A percentile compares a stretch with the other conserved stretches of the same genome.
Conservation (phyloP, 2,329 filamentous ascomycete genomes). For the Xylariaceae sp. region DNA sequence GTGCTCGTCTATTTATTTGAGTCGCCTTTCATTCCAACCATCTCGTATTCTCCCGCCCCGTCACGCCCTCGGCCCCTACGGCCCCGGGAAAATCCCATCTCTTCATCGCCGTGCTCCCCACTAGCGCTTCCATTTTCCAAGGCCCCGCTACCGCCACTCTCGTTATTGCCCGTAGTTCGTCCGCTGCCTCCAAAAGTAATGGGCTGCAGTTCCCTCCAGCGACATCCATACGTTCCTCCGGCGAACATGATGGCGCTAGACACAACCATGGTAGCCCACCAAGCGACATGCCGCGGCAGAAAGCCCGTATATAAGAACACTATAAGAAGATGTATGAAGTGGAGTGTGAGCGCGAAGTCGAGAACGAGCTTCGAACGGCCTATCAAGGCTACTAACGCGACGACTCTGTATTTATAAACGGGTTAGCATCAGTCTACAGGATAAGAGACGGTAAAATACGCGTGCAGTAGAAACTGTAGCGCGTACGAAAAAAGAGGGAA, state of each 20-base stretch:
- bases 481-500: neutral
- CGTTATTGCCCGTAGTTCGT: slow-evolving; percentile 44
- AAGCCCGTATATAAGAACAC: slow-evolving; percentile 79
- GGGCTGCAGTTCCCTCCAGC: slow-evolving; percentile 85
- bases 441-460: no score
- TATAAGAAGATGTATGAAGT: slow-evolving; percentile 79
- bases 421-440: neutral
- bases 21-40: slow-evolving; percentile 59
- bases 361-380: slow-evolving; percentile 91
- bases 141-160: slow-evolving; percentile 34
- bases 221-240: slow-evolving; percentile 88
- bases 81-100: slow-evolving; percentile 57
- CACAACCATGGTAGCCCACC: slow-evolving; percentile 73
- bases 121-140: slow-evolving; percentile 30
- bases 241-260: slow-evolving; percentile 56
- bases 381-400: slow-evolving; percentile 83
- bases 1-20: slow-evolving; percentile 29
- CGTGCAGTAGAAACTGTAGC: no score
- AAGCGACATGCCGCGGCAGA: slow-evolving; percentile 79
- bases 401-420: slow-evolving; percentile 61
- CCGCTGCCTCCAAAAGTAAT: slow-evolving; percentile 79
- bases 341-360: slow-evolving; percentile 90
- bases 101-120: slow-evolving; percentile 45
- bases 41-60: slow-evolving; percentile 68
- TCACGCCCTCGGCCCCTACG: slow-evolving; percentile 60